Base-by-base conservation (phyloP, 345 rosid species). In the Hevea brasiliensis region DNA sequence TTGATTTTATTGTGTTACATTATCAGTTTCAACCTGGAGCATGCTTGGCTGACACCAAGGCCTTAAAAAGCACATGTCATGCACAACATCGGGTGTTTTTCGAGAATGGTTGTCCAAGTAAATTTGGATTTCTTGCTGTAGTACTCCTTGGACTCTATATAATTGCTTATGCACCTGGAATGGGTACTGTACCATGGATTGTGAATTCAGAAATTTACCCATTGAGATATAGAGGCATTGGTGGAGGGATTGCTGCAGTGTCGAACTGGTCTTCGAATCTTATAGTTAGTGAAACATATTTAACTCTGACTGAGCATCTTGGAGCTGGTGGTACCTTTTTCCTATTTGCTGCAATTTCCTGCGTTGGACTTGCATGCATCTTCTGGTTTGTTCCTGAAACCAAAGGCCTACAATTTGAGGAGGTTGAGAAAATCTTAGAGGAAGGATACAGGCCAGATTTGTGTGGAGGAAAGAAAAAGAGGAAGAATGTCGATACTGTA, bases 201-300 rank as follows among this genome's bases (percentile, higher is more conserved):
- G 89, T 94, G 10, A 94, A 94, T 84, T 94, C 98, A 12, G 98
- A 92, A 84, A 94, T 94, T 26, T 94, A 94, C 75, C 98, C 98
- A 0, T 75, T 94, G 45, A 82, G 84, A 57, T 94, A 94, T 50
- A 83, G 98, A 86, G 98, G 97, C 1, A 20, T 90, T 6, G 94
- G 98, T 0, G 98, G 97, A 75, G 98, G 98, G 4, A 88, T 94
- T 5, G 98, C 98, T 0, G 97, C 98, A 0, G 96, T 92, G 3
- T 29, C 88, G 2, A 92, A 94, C 81, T 94, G 95, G 97, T 50
- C 71, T 12, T 85, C 97, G 2, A 92, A 92, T 72, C 90, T 92
- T 6, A 27, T 92, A 0, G 97, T 92, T 47, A 94, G 97, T 50
- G 82, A 81, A 79, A 76, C 95, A 18, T 94, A 85, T 77, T 78